Conservation (phyloP, 2,329 filamentous ascomycete species). For the Arthrobotrys sinensis region DNA sequence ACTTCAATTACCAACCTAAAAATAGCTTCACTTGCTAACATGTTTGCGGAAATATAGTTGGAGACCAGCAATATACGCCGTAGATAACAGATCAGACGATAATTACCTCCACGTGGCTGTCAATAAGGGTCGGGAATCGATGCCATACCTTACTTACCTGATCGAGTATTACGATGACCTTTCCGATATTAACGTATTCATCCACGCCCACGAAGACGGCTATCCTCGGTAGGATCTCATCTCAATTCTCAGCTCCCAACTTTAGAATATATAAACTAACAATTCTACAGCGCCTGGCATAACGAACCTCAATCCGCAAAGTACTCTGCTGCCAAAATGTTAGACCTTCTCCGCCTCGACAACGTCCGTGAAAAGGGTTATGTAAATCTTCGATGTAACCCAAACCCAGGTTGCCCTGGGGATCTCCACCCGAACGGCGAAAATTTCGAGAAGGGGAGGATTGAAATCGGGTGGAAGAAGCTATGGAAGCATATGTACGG, state of each 20-base stretch:
- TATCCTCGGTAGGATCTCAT: conserved; percentile 31
- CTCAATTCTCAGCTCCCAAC: neutral
- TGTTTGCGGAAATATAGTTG: conserved; percentile 30
- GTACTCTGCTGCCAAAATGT: conserved; percentile 70
- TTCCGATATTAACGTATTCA: conserved; percentile 74
- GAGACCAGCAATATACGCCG: conserved; percentile 71
- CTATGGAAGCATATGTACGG: conserved; percentile 47
- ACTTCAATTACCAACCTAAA: too few species aligned
- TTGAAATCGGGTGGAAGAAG: conserved; percentile 39
- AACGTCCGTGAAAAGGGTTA: conserved; percentile 73
- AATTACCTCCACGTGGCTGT: conserved; percentile 70
- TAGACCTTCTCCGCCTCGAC: conserved; percentile 71
- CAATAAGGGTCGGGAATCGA: conserved; percentile 76
- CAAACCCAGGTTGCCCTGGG: conserved; percentile 74
- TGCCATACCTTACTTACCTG: conserved; percentile 76
- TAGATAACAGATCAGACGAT: conserved; percentile 68
- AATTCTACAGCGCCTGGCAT: conserved; percentile 71
- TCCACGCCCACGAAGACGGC: conserved; percentile 72
- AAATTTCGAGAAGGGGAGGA: conserved; percentile 67
- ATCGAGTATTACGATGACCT: conserved; percentile 76
- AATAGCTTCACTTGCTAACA: neutral
- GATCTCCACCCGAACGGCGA: conserved; percentile 69
- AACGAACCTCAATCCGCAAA: conserved; percentile 72
- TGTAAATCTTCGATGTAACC: conserved; percentile 75
- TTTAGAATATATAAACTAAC: neutral